These are phyloP conservation scores for Diaporthe australafricana DNA, from an alignment of 2,329 filamentous ascomycete genomes.

Conservation along the genomic window DNA sequence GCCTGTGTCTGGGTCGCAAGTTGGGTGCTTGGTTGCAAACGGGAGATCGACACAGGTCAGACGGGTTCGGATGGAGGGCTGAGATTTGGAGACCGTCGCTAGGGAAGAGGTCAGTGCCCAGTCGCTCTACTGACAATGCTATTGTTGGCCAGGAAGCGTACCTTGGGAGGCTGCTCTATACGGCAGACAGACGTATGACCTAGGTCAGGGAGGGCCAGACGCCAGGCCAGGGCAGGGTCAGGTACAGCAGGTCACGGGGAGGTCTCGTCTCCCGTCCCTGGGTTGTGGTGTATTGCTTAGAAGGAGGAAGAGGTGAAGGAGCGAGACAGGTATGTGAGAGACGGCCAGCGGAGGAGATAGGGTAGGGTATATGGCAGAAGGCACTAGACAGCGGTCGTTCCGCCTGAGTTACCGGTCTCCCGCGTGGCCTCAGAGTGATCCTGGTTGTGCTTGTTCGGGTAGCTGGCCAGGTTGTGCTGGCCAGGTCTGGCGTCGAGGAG, in stretches of 20 bases:
- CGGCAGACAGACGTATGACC: background rate
- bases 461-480: conserved; percentile 27
- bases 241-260: background rate
- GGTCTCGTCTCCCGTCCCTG: conserved; percentile 8
- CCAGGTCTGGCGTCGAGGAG: conserved; percentile 32
- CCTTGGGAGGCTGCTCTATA: conserved; percentile 1
- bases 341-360: background rate
- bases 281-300: background rate
- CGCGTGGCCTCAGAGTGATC: conserved; percentile 21
- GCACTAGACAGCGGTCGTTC: conserved; percentile 12
- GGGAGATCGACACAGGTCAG: conserved; percentile 12
- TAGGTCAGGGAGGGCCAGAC: conserved; percentile 4
- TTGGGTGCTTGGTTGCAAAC: conserved; percentile 21
- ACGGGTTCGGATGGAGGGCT: conserved; percentile 13
- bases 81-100: conserved; percentile 18
- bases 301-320: background rate
- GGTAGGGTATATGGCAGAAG: conserved; percentile 24
- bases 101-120: conserved; percentile 20
- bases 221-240: conserved; percentile 10
- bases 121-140: background rate
- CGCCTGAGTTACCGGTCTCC: conserved; percentile 21
- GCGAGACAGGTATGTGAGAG: background rate
- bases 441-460: conserved; percentile 25
- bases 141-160: background rate
- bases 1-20: conserved; percentile 19